These are phyloP conservation scores for Ganoderma sinense DNA, from an alignment of 1,284 basidiomycete genomes.

Conservation along the genomic window DNA sequence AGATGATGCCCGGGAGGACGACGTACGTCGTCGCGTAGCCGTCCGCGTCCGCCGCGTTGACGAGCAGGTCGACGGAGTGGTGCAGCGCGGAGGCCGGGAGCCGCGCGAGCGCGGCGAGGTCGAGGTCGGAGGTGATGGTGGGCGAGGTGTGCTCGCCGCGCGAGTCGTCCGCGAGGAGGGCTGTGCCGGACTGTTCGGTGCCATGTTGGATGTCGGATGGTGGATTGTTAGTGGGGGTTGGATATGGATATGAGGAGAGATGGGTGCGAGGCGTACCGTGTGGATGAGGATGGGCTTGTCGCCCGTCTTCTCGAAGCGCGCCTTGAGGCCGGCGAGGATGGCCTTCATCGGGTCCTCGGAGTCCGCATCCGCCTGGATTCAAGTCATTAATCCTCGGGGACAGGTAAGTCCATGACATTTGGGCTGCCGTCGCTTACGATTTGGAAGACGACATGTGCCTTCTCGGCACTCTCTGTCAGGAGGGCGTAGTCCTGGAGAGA, in stretches of 20 bases:
- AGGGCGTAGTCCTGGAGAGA: slow-evolving; percentile 26
- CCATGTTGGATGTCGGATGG: too few species aligned
- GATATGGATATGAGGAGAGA: not conserved
- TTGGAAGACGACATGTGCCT: slow-evolving; percentile 34
- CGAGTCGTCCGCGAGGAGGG: slow-evolving; percentile 22
- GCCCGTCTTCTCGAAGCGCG: slow-evolving; percentile 14
- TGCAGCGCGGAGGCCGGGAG: slow-evolving; percentile 41
- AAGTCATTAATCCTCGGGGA: not conserved
- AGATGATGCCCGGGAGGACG: slow-evolving; percentile 49
- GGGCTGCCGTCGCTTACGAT: slow-evolving; percentile 15
- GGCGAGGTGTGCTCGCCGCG: slow-evolving; percentile 22
- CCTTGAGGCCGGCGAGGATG: slow-evolving; percentile 24
- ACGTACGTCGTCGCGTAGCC: slow-evolving; percentile 49
- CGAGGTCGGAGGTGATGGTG: slow-evolving; percentile 43
- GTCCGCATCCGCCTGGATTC: slow-evolving; percentile 49
- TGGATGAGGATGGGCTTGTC: slow-evolving; percentile 48
- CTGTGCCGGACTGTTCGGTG: slow-evolving; percentile 45
- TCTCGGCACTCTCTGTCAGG: slow-evolving; percentile 26
- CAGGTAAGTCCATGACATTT: not conserved
- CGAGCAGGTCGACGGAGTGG: slow-evolving; percentile 39
- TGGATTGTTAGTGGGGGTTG: not conserved
- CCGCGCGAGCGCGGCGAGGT: slow-evolving; percentile 40
- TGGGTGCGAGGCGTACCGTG: slow-evolving; percentile 44
- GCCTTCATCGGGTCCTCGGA: slow-evolving; percentile 31
- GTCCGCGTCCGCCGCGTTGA: slow-evolving; percentile 43